Evolutionary conservation across 345 rosid species (phyloP), one percentile per base, ranked within the genome.

Genomic region (Salix arbutifolia): DNA sequence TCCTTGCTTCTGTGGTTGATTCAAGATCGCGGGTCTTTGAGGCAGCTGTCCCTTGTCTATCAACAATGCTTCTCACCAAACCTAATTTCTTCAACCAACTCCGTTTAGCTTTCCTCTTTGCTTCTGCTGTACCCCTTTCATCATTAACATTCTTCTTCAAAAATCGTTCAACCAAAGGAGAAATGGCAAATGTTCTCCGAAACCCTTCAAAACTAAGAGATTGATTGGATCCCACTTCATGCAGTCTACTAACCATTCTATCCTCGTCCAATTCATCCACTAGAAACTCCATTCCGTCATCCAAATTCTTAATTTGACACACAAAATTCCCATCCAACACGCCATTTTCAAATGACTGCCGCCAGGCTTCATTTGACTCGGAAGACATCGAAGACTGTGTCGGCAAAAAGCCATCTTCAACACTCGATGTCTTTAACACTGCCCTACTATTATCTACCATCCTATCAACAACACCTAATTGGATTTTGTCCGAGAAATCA

Each of bases 41-140:
- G 25, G 33, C 65, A 38, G 80, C 53, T 13, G 70, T 85, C 9
- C 77, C 70, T 4, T 65, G 82, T 46, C 80, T 83, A 64, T 88
- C 84, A 76, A 78, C 74, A 65, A 81, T 46, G 38, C 80, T 75
- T 35, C 87, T 77, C 9, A 21, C 42, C 50, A 80, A 79, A 78
- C 85, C 83, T 33, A 93, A 64, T 86, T 85, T 90, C 79, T 70
- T 88, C 28, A 90, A 74, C 94, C 94, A 89, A 28, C 88, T 80
- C 33, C 68, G 66, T 77, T 84, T 86, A 35, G 44, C 75, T 80
- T 80, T 87, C 78, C 67, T 83, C 67, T 74, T 80, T 9, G 71
- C 68, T 66, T 81, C 81, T 53, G 56, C 21, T 21, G 52, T 68
- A 71, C 17, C 70, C 74, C 70, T 79, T 33, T 67, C 74, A 31